Evolutionary conservation across 345 rosid genomes (phyloP).

Genomic region (Litchi chinensis): DNA sequence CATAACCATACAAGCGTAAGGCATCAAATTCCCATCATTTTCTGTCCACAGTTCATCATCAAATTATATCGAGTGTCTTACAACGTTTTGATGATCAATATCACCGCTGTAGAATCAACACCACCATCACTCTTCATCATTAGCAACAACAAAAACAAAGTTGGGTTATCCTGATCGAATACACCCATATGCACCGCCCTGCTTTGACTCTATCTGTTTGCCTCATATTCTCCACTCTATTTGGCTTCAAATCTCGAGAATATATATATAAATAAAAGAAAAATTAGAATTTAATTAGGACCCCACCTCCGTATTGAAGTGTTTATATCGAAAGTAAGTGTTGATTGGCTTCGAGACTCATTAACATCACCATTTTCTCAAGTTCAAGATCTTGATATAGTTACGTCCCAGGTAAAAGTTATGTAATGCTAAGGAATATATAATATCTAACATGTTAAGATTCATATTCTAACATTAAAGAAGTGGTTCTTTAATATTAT

Average conservation of each 20-base stretch:
- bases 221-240: constrained; percentile 19
- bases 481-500: too few relatives aligned
- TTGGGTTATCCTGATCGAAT: constrained; percentile 1
- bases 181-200: constrained; percentile 14
- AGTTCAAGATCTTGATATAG: too few relatives aligned
- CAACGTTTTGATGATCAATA: constrained; percentile 10
- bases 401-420: too few relatives aligned
- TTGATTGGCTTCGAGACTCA: constrained; percentile 17
- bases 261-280: constrained; percentile 2
- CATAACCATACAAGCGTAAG: constrained; percentile 25
- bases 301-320: constrained; percentile 27
- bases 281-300: neutral
- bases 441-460: too few relatives aligned
- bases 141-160: constrained; percentile 10
- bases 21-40: constrained; percentile 13
- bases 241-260: constrained; percentile 17
- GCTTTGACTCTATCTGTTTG: constrained; percentile 33
- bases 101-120: constrained; percentile 15
- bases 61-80: neutral
- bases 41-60: constrained; percentile 15
- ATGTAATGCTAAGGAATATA: too few relatives aligned
- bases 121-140: too few relatives aligned
- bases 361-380: neutral
- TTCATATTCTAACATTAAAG: too few relatives aligned
- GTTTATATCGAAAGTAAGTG: neutral